Conservation (phyloP, 345 rosid species). For the Leavenworthia alabamica region DNA sequence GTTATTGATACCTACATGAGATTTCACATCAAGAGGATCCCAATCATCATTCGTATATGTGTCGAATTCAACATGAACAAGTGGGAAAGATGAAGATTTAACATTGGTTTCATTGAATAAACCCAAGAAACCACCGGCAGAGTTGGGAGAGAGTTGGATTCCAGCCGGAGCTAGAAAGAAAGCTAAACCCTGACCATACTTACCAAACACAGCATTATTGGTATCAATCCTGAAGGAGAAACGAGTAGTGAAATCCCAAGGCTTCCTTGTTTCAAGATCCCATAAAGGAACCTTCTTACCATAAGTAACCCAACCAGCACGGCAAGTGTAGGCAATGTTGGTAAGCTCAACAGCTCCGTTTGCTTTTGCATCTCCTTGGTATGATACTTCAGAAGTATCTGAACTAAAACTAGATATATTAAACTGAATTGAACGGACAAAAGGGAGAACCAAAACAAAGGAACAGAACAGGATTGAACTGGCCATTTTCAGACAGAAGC, state of each 20-base stretch:
- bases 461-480: constrained; percentile 5
- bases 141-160: constrained; percentile 33
- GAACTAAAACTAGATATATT: constrained; percentile 9
- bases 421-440: constrained; percentile 5
- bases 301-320: constrained; percentile 29
- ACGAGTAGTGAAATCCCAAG: constrained; percentile 23
- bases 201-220: neutral
- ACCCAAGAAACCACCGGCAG: constrained; percentile 41
- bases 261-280: neutral
- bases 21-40: constrained; percentile 28
- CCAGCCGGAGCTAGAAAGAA: constrained; percentile 32
- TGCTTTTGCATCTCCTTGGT: constrained; percentile 27
- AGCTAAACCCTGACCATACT: constrained; percentile 19
- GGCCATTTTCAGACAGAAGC: neutral
- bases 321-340: constrained; percentile 8
- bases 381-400: constrained; percentile 2
- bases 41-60: neutral
- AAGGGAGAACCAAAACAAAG: constrained; percentile 15
- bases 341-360: constrained; percentile 23
- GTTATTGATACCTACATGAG: constrained; percentile 42
- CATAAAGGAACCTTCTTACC: constrained; percentile 16
- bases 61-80: constrained; percentile 39
- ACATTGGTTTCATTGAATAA: constrained; percentile 23
- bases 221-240: constrained; percentile 32
- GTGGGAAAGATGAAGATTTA: constrained; percentile 17